These are phyloP conservation scores for Salix viminalis DNA, from an alignment of 345 rosid genomes.

Conservation along the genomic window DNA sequence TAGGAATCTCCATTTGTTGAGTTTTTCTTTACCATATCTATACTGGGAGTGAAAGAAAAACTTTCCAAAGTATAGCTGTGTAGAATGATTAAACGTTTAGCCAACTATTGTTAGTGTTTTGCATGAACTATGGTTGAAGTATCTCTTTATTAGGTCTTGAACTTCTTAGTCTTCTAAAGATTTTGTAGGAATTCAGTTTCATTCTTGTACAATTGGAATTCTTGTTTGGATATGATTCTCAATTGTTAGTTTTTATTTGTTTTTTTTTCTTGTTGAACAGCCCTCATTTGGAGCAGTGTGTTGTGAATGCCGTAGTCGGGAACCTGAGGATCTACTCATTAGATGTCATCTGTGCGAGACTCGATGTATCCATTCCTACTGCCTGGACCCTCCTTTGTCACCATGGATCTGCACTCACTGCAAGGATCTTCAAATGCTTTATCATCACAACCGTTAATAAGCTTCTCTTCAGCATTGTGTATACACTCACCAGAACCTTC, in stretches of 20 bases:
- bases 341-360: slow-evolving; percentile 61
- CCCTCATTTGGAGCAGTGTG: slow-evolving; percentile 44
- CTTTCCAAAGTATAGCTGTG: too few relatives aligned
- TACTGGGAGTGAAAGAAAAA: too few relatives aligned
- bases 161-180: neutral
- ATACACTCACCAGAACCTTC: too few relatives aligned
- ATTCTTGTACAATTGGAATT: neutral
- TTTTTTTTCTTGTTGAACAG: slow-evolving; percentile 33
- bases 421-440: slow-evolving; percentile 62
- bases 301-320: slow-evolving; percentile 47
- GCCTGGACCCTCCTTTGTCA: slow-evolving; percentile 69
- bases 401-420: slow-evolving; percentile 91
- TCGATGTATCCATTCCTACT: slow-evolving; percentile 64
- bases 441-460: slow-evolving; percentile 22
- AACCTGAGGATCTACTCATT: slow-evolving; percentile 74
- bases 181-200: neutral
- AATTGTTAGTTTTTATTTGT: neutral
- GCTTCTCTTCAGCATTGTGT: neutral
- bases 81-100: too few relatives aligned
- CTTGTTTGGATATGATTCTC: neutral
- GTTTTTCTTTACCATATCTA: too few relatives aligned
- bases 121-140: too few relatives aligned
- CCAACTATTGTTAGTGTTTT: too few relatives aligned
- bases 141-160: neutral
- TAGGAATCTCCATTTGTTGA: too few relatives aligned